Percentiles rank a stretch among this genome's conserved stretches.
Evolutionary conservation across 2,329 filamentous ascomycete genomes (phyloP).

Genomic region (Botrytis cinerea): DNA sequence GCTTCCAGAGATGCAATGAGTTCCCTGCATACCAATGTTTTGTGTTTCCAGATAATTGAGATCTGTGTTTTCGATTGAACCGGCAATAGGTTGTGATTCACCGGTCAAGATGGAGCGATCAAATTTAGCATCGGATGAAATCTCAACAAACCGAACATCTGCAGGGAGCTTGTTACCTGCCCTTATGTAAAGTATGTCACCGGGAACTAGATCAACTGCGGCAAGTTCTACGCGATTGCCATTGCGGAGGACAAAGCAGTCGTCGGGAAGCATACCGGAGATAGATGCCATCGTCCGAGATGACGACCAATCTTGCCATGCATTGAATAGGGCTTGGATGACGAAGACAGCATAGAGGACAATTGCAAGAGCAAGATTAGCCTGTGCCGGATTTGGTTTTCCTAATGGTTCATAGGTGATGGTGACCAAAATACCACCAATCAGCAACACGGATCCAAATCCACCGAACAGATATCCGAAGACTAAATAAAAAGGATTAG

Average conservation of each 20-base stretch:
- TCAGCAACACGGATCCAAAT: conserved; percentile 69
- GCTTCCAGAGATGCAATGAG: conserved; percentile 70
- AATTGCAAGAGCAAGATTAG: conserved; percentile 72
- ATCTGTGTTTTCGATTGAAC: conserved; percentile 63
- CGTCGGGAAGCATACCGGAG: conserved; percentile 73
- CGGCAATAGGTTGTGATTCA: conserved; percentile 64
- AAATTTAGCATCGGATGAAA: conserved; percentile 69
- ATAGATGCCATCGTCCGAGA: conserved; percentile 76
- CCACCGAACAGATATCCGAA: conserved; percentile 74
- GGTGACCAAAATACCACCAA: conserved; percentile 70
- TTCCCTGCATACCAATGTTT: conserved; percentile 76
- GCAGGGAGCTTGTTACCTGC: conserved; percentile 73
- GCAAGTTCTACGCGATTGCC: conserved; percentile 51
- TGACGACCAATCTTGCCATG: conserved; percentile 73
- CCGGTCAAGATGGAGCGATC: conserved; percentile 74
- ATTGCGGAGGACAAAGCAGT: conserved; percentile 65
- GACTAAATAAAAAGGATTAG: conserved; percentile 39
- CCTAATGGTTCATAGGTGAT: conserved; percentile 75
- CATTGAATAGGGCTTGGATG: conserved; percentile 67
- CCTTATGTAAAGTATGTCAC: conserved; percentile 67
- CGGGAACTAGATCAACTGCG: conserved; percentile 66
- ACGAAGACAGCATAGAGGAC: conserved; percentile 69
- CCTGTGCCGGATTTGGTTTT: conserved; percentile 60
- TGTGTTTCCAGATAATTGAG: conserved; percentile 74
- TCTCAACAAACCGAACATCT: conserved; percentile 68